Percentiles rank a stretch among this genome's conserved stretches.
phyloP scores from a whole-genome alignment of 805 yeast species.

The Sugiyamaella qingdaonensis region DNA sequence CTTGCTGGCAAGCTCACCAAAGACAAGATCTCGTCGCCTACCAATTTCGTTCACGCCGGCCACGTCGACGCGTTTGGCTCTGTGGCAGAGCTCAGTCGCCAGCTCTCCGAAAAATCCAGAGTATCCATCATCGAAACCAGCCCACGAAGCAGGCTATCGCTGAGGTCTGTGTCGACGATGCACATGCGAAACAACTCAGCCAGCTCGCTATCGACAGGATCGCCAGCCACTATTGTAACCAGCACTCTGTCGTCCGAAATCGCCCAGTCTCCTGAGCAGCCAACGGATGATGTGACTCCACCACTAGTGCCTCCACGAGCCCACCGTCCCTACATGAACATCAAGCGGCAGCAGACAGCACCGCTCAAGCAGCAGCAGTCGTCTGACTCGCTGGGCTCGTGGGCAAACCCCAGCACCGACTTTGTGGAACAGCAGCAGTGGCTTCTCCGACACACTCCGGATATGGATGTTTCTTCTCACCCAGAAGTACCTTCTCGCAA shows the following conservation, averaged over 20 bases:
- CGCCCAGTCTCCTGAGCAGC: background rate
- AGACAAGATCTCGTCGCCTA: conserved; percentile 20
- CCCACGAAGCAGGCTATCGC: background rate
- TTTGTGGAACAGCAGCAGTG: conserved; percentile 28
- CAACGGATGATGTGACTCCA: background rate
- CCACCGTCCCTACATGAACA: background rate
- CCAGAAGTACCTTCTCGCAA: background rate
- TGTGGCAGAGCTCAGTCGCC: conserved; percentile 1
- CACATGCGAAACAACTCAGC: conserved; percentile 2
- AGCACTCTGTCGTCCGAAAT: background rate
- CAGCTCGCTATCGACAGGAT: conserved; percentile 2
- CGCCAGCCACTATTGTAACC: background rate
- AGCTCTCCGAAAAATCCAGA: background rate
- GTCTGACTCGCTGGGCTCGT: conserved; percentile 23
- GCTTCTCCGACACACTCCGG: conserved; percentile 17
- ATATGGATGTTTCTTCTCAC: conserved; percentile 4
- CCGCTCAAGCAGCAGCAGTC: conserved; percentile 12
- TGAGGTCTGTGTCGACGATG: background rate
- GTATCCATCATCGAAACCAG: background rate
- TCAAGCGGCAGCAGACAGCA: background rate
- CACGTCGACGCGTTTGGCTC: conserved; percentile 20
- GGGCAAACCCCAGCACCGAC: conserved; percentile 23
- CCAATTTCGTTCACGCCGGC: conserved; percentile 23
- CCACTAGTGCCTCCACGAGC: conserved; percentile 6
- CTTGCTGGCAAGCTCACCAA: conserved; percentile 8